Base-by-base conservation (phyloP, 2,329 filamentous ascomycete genomes). In the Fusarium devonianum region DNA sequence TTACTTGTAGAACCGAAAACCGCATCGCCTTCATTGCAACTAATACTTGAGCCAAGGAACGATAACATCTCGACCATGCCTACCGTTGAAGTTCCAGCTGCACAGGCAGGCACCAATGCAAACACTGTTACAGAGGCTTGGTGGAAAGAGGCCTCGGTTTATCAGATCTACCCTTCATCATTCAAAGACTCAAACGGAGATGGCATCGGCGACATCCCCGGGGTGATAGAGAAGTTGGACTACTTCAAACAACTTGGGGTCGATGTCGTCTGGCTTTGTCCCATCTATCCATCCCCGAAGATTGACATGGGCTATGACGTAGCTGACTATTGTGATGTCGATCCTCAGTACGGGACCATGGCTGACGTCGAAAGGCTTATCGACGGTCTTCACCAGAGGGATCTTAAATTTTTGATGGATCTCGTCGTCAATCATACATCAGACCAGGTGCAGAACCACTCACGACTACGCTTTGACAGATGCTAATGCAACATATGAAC, bases 381-480 rank as follows among this genome's bases (percentile, higher is more conserved):
- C 29, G 66, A 78, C 10, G 80, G 79, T 12, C 77, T 81, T 26
- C 84, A 88, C 51, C 67, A 76, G 5, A 76, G 85, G 5, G 83
- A 79, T 1, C 87, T 92, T 80, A 84, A 82, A 58, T 69, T 92
- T 6, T 82, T 92, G 30, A 79, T 91, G 57, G 88, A 92, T 64
- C 74, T 92, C 2, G 89, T 92, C 0, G 79, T 92, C 45, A 92
- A 92, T 56, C 89, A 92, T 65, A 90, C 87, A 0, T 88, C 83
- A n/a, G 49, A 61, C 11, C 26, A 63, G 35, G 56, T 59, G 23
- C 4, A 4, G 3, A 10, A 4, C 7, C 9, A 10, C 9, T 8
- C 4, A 8, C 9, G 23, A 25, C 23, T 4, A 25, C 23, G 23
- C 4, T 8, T 25, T 25, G 23, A 25, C 23, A 4, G n/a, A n/a